phyloP scores from a whole-genome alignment of 805 yeast genomes.

The Dipodascopsis tothii region DNA sequence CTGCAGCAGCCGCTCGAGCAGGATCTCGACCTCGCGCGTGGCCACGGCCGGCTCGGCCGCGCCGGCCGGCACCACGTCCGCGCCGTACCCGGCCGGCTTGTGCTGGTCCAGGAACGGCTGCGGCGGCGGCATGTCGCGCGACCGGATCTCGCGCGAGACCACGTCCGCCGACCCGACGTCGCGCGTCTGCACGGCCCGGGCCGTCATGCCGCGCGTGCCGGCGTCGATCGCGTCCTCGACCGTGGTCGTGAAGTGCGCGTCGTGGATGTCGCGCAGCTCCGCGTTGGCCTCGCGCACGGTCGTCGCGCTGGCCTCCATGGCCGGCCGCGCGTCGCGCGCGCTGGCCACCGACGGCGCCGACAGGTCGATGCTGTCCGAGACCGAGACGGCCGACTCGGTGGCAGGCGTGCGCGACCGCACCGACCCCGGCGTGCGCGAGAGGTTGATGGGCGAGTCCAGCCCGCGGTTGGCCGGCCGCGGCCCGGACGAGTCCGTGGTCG shows the following conservation, averaged over 20 bases:
- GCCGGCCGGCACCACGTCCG: no score
- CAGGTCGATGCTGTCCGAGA: no score
- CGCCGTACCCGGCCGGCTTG: no score
- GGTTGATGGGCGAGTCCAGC: neutral
- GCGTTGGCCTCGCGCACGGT: neutral
- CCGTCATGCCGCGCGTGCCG: no score
- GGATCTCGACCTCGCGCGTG: neutral
- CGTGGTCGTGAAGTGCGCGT: neutral
- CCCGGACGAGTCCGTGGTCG: no score
- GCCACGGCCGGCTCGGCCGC: neutral
- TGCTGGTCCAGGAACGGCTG: no score
- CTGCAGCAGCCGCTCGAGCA: conserved; percentile 2
- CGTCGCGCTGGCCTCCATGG: neutral
- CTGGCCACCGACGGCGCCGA: neutral
- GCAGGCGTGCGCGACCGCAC: no score
- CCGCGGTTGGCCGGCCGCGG: neutral
- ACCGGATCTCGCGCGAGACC: no score
- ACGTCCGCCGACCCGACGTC: no score
- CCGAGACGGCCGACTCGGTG: no score
- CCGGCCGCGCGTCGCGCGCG: neutral
- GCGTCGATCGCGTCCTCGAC: neutral
- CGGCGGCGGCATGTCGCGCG: no score
- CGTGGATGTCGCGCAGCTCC: neutral
- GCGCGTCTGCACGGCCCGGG: no score
- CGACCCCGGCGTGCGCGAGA: neutral